Evolutionary conservation across 345 rosid species (phyloP).

Genomic region (Gynandropsis gynandra): DNA sequence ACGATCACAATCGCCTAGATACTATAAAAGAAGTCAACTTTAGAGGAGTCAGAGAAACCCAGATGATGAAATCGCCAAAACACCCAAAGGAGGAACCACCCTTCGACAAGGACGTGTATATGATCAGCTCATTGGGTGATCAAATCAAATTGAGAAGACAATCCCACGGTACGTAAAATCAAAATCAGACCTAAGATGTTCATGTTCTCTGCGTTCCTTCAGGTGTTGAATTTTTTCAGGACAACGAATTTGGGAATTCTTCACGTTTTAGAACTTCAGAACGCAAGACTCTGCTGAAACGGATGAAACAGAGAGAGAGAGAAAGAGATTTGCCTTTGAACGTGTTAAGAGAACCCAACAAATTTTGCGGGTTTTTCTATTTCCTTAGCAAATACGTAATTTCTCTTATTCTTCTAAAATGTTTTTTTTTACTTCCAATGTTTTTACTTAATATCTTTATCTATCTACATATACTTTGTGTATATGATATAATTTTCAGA

Average conservation of each 20-base stretch:
- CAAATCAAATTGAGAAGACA: neutral
- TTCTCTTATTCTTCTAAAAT: neutral
- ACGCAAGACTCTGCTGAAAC: constrained; percentile 7
- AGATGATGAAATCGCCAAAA: constrained; percentile 4
- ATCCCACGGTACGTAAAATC: neutral
- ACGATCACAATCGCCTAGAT: constrained; percentile 16
- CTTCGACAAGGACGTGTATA: neutral
- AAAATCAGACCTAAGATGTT: constrained; percentile 45
- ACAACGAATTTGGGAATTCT: neutral
- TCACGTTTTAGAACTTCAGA: constrained; percentile 11
- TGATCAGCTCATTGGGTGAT: neutral
- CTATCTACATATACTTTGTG: no score
- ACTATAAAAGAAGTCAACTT: constrained; percentile 15
- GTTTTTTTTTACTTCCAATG: neutral
- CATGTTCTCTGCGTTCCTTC: constrained; percentile 21
- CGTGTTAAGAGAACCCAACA: constrained; percentile 20
- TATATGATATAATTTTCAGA: no score
- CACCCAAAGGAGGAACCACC: no score
- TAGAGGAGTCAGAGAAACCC: neutral
- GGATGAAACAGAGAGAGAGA: neutral
- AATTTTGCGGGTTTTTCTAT: constrained; percentile 10
- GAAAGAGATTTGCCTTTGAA: constrained; percentile 19
- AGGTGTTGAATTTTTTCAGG: neutral
- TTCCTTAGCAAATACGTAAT: constrained; percentile 13
- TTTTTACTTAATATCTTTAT: no score